These are phyloP conservation scores for Dactylis glomerata DNA, from an alignment of 176 grass and related monocot species.

Conservation along the genomic window DNA sequence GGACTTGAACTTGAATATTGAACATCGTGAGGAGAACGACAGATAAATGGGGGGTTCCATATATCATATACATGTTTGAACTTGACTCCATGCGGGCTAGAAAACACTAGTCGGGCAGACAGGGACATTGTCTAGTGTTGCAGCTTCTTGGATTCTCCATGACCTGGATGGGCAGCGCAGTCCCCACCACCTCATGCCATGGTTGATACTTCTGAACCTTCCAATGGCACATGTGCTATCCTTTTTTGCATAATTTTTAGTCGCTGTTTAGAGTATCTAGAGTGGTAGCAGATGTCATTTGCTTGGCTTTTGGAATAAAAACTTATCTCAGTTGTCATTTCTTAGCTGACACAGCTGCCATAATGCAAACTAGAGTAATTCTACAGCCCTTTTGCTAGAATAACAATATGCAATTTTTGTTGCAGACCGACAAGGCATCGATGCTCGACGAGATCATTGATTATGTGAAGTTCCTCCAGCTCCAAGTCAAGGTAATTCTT, in stretches of 20 bases:
- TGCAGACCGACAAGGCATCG: conserved; percentile 93
- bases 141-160: conserved; percentile 16
- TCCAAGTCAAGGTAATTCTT: conserved; percentile 85
- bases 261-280: conserved; percentile 27
- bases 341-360: conserved; percentile 19
- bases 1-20: not conserved
- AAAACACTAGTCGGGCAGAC: not conserved
- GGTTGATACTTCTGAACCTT: conserved; percentile 20
- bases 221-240: not conserved
- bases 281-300: not conserved
- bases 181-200: not conserved
- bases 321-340: not conserved
- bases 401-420: conserved; percentile 40
- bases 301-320: conserved; percentile 33
- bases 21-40: not conserved
- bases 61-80: conserved; percentile 16
- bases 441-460: conserved; percentile 99
- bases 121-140: not conserved
- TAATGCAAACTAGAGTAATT: not conserved
- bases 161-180: not conserved
- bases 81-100: not conserved
- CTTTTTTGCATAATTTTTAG: conserved; percentile 15
- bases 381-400: conserved; percentile 16
- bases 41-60: conserved; percentile 7
- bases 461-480: conserved; percentile 98